Conservation (phyloP, 352 stramenopile species). For the Phytophthora rubi region DNA sequence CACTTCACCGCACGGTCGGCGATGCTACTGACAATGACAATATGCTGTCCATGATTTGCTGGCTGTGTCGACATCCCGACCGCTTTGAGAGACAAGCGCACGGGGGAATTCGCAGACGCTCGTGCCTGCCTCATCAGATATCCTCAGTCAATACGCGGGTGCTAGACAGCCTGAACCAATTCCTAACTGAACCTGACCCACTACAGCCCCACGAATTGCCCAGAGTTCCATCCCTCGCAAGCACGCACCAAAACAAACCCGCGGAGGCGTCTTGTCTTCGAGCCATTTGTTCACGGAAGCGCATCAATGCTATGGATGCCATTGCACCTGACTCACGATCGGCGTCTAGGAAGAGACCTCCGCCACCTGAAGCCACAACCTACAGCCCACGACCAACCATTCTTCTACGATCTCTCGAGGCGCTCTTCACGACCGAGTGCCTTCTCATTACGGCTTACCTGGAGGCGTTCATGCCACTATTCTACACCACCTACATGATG, state of each 20-base stretch:
- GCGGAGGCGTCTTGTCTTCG: not conserved
- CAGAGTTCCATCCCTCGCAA: not conserved
- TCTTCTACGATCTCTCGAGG: slow-evolving; percentile 23
- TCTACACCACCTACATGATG: slow-evolving; percentile 30
- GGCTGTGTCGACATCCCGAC: slow-evolving; percentile 18
- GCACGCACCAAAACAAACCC: not conserved
- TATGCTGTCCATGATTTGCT: slow-evolving; percentile 24
- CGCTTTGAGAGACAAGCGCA: slow-evolving; percentile 15
- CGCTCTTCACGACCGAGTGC: slow-evolving; percentile 38
- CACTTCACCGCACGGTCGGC: slow-evolving; percentile 2
- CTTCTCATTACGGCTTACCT: slow-evolving; percentile 42
- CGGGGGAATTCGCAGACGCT: slow-evolving; percentile 11
- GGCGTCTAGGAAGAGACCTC: not conserved
- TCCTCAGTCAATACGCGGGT: slow-evolving; percentile 6
- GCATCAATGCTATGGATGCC: not conserved
- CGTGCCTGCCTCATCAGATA: slow-evolving; percentile 26
- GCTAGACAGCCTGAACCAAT: slow-evolving; percentile 17
- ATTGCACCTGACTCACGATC: slow-evolving; percentile 2
- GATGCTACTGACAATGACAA: not conserved
- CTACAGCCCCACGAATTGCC: not conserved
- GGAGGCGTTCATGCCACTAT: slow-evolving; percentile 41
- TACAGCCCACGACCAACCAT: slow-evolving; percentile 6
- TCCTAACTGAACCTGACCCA: slow-evolving; percentile 1
- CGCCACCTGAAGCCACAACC: not conserved
- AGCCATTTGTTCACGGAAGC: not conserved